These are phyloP conservation scores for Lachnellula occidentalis DNA, from an alignment of 2,329 filamentous ascomycete genomes.

Conservation along the genomic window DNA sequence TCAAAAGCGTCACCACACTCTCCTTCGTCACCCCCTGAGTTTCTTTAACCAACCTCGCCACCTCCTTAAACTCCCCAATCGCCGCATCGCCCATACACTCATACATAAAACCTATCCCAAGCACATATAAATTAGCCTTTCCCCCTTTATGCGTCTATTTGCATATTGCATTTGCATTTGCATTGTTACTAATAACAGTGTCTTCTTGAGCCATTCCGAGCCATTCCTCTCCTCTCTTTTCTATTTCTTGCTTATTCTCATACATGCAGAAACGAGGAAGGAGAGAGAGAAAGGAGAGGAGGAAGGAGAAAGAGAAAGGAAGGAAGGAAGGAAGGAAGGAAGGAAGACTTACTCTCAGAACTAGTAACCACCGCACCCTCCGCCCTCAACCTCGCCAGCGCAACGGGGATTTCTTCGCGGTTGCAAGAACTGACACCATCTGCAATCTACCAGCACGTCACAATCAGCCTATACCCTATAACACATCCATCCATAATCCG, in stretches of 20 bases:
- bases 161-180: too few species aligned
- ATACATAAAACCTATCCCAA: slow-evolving; percentile 52
- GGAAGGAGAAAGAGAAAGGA: too few species aligned
- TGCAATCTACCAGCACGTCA: slow-evolving; percentile 55
- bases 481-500: too few species aligned
- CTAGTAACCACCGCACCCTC: slow-evolving; percentile 77
- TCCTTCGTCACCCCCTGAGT: slow-evolving; percentile 64
- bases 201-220: background rate
- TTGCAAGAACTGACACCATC: slow-evolving; percentile 90
- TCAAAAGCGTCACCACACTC: slow-evolving; percentile 60
- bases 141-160: too few species aligned
- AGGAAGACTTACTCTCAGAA: slow-evolving; percentile 67
- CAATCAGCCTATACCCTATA: too few species aligned
- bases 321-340: background rate
- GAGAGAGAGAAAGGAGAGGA: background rate
- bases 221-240: background rate
- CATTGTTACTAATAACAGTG: too few species aligned
- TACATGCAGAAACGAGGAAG: background rate
- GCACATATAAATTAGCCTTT: too few species aligned
- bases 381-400: slow-evolving; percentile 66
- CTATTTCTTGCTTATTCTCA: background rate
- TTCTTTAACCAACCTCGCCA: slow-evolving; percentile 76
- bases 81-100: slow-evolving; percentile 81
- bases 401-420: slow-evolving; percentile 71
- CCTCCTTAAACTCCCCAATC: slow-evolving; percentile 63